Conservation (phyloP, 2,329 filamentous ascomycete genomes). For the Curvularia spicifera region DNA sequence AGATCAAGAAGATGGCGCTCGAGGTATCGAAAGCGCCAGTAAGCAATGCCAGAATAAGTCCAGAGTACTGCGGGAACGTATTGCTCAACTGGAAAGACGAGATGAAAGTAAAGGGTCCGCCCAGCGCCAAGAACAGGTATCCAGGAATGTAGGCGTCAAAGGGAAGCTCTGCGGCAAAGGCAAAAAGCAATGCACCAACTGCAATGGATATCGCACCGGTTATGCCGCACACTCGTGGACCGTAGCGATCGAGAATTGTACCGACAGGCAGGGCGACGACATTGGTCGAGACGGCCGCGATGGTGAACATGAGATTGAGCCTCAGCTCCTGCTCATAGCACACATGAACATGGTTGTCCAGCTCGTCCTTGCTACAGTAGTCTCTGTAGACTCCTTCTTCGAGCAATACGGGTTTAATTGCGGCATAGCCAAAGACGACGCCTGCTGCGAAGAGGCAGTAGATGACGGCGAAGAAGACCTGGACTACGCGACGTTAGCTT, state of each 20-base stretch:
- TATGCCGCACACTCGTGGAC: slow-evolving; percentile 77
- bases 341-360: slow-evolving; percentile 41
- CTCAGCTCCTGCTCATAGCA: slow-evolving; percentile 51
- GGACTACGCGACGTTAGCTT: slow-evolving; percentile 57
- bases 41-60: slow-evolving; percentile 57
- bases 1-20: slow-evolving; percentile 57
- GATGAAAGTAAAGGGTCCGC: slow-evolving; percentile 60
- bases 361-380: slow-evolving; percentile 45
- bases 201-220: slow-evolving; percentile 73
- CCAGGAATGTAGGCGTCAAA: slow-evolving; percentile 71
- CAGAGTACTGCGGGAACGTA: slow-evolving; percentile 58
- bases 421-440: slow-evolving; percentile 51
- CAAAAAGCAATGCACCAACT: slow-evolving; percentile 74
- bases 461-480: slow-evolving; percentile 71
- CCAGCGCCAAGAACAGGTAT: slow-evolving; percentile 58
- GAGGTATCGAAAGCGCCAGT: slow-evolving; percentile 60
- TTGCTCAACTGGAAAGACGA: slow-evolving; percentile 60
- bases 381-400: slow-evolving; percentile 48
- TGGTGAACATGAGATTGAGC: slow-evolving; percentile 91
- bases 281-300: slow-evolving; percentile 86
- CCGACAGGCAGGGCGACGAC: slow-evolving; percentile 85
- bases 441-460: slow-evolving; percentile 79
- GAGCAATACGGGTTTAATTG: slow-evolving; percentile 51
- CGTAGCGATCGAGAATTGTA: slow-evolving; percentile 81
- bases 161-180: slow-evolving; percentile 66